Percentiles rank a stretch among this genome's conserved stretches.
These are phyloP conservation scores for Davidsoniella australis DNA, from an alignment of 2,329 filamentous ascomycete species.

Conservation along the genomic window DNA sequence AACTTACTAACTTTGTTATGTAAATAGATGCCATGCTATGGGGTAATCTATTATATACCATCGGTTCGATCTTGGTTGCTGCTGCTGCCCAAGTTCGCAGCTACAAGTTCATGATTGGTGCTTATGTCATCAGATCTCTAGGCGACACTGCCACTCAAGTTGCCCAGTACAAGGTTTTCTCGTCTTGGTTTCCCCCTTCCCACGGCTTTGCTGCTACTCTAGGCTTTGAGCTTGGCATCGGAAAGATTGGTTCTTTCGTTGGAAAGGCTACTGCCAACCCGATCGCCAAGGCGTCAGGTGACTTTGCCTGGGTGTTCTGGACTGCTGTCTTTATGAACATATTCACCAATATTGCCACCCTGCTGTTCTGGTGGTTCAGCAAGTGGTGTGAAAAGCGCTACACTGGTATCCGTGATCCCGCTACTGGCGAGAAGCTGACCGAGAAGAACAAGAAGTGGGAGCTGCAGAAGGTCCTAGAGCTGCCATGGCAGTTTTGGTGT, in stretches of 20 bases:
- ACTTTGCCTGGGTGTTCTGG: slow-evolving; percentile 48
- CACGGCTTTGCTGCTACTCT: slow-evolving; percentile 45
- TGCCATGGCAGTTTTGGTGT: slow-evolving; percentile 44
- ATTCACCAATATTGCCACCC: slow-evolving; percentile 39
- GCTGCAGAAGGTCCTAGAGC: slow-evolving; percentile 32
- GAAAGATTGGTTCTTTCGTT: slow-evolving; percentile 43
- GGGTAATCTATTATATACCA: slow-evolving; percentile 41
- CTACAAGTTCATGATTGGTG: slow-evolving; percentile 43
- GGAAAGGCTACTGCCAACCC: slow-evolving; percentile 43
- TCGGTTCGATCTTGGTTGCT: slow-evolving; percentile 41
- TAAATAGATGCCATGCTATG: slow-evolving; percentile 34
- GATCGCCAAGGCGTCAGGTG: slow-evolving; percentile 36
- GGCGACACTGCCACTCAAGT: slow-evolving; percentile 49
- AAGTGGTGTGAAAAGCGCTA: slow-evolving; percentile 32
- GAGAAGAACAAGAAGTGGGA: slow-evolving; percentile 43
- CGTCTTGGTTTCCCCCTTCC: slow-evolving; percentile 44
- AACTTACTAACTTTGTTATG: background rate
- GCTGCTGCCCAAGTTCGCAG: slow-evolving; percentile 37
- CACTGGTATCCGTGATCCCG: slow-evolving; percentile 30
- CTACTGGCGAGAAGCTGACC: slow-evolving; percentile 40
- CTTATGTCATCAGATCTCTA: slow-evolving; percentile 35
- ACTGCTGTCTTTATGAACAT: slow-evolving; percentile 45
- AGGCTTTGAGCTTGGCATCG: slow-evolving; percentile 41
- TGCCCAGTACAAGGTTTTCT: slow-evolving; percentile 49
- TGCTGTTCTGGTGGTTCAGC: slow-evolving; percentile 38